Percentiles rank a stretch among this genome's conserved stretches.
phyloP scores from a whole-genome alignment of 345 rosid genomes.

The Salix dunnii region DNA sequence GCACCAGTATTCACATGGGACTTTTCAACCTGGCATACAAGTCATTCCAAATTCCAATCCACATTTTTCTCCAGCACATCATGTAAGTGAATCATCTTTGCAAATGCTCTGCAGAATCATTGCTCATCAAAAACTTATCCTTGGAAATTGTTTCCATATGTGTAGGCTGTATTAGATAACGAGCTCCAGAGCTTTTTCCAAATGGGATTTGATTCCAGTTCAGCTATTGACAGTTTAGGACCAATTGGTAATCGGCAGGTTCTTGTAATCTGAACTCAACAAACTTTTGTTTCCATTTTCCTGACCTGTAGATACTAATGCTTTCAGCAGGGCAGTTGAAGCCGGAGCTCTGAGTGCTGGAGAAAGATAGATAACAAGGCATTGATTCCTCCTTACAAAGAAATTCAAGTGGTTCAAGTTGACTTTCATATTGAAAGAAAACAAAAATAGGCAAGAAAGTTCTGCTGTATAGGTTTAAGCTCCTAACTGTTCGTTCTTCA shows the following conservation, averaged over 20 bases:
- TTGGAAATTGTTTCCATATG: neutral
- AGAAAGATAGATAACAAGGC: neutral
- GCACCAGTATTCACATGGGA: conserved; percentile 35
- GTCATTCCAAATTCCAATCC: conserved; percentile 42
- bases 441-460: neutral
- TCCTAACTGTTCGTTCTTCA: conserved; percentile 46
- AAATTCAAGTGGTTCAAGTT: conserved; percentile 23
- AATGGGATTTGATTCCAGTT: conserved; percentile 67
- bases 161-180: conserved; percentile 55
- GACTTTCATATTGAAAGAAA: conserved; percentile 27
- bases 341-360: conserved; percentile 49
- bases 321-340: conserved; percentile 53
- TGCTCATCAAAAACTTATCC: neutral
- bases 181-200: conserved; percentile 72
- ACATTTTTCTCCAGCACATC: conserved; percentile 58
- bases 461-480: conserved; percentile 54
- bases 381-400: conserved; percentile 26
- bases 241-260: conserved; percentile 44
- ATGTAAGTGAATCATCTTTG: conserved; percentile 34
- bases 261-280: neutral
- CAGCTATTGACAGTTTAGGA: conserved; percentile 53
- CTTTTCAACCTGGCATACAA: conserved; percentile 48
- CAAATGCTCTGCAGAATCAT: too few relatives aligned
- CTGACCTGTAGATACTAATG: neutral
- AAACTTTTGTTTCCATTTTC: neutral